Conservation (phyloP, 176 grass and related monocot species). For the Oryza longistaminata region DNA sequence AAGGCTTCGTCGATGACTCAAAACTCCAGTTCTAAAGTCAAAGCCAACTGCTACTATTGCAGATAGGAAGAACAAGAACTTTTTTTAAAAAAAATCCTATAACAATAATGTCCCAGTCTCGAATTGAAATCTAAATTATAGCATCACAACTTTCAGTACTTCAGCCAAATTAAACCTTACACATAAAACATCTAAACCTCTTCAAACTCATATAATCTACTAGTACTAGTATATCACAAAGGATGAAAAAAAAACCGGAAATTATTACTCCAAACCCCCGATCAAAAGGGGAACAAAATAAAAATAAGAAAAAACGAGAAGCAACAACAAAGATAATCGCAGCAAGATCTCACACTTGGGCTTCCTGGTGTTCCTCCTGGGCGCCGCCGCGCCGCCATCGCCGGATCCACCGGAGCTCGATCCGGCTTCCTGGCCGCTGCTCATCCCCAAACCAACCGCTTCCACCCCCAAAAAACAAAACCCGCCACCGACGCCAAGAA, state of each 20-base stretch:
- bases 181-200: not conserved
- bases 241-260: not conserved
- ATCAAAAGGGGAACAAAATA: not conserved
- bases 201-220: not conserved
- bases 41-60: not conserved
- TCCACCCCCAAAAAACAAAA: constrained; percentile 34
- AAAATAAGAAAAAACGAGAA: not conserved
- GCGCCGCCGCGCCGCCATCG: constrained; percentile 27
- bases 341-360: constrained; percentile 63
- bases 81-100: not conserved
- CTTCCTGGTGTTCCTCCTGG: constrained; percentile 54
- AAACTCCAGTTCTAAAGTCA: constrained; percentile 18
- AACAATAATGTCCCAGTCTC: not conserved
- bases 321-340: not conserved
- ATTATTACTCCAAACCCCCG: constrained; percentile 13
- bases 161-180: not conserved
- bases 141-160: not conserved
- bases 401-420: constrained; percentile 58
- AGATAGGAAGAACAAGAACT: not conserved
- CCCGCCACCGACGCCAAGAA: not conserved
- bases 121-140: not conserved
- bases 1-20: not conserved
- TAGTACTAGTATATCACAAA: too few relatives aligned
- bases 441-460: constrained; percentile 28
- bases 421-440: constrained; percentile 31